phyloP scores from a whole-genome alignment of 2,329 filamentous ascomycete species.

The Ophiocordyceps camponoti-floridani region DNA sequence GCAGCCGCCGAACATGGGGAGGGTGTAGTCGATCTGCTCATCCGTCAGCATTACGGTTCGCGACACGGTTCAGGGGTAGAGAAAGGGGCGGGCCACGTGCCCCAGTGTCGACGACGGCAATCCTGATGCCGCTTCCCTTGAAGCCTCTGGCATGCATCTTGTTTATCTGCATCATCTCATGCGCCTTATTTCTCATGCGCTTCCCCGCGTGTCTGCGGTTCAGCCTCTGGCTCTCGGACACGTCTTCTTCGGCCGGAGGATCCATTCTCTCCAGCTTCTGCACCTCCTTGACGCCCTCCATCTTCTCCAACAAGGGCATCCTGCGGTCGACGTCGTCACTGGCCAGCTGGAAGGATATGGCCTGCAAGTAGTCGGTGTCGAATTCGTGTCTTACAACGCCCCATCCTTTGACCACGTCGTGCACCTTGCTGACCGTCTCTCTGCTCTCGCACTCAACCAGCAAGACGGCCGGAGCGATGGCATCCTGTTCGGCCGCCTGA shows the following conservation, averaged over 20 bases:
- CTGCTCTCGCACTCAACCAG: not conserved
- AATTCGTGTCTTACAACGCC: constrained; percentile 17
- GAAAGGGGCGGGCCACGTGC: constrained; percentile 15
- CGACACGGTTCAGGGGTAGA: not conserved
- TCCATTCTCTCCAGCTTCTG: not conserved
- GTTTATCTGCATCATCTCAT: constrained; percentile 38
- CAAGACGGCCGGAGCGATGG: not conserved
- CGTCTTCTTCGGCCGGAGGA: not conserved
- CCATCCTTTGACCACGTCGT: not conserved
- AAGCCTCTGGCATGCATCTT: constrained; percentile 29
- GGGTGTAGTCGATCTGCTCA: constrained; percentile 37
- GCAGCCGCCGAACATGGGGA: constrained; percentile 38
- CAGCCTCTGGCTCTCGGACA: not conserved
- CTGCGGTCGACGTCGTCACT: constrained; percentile 11
- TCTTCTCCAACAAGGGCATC: not conserved
- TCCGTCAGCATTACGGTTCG: not conserved
- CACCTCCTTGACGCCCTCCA: not conserved
- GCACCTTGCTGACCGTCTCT: not conserved
- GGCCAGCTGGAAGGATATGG: constrained; percentile 31
- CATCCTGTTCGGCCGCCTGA: too few species aligned
- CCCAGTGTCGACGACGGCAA: constrained; percentile 35
- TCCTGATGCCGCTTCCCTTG: constrained; percentile 31
- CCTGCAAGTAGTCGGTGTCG: constrained; percentile 21
- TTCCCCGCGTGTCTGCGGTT: not conserved
- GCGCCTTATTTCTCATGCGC: constrained; percentile 6